Evolutionary conservation across 108 stramenopile species (phyloP), one percentile per base, ranked within the genome.

Genomic region (Thalassiosira profunda): DNA sequence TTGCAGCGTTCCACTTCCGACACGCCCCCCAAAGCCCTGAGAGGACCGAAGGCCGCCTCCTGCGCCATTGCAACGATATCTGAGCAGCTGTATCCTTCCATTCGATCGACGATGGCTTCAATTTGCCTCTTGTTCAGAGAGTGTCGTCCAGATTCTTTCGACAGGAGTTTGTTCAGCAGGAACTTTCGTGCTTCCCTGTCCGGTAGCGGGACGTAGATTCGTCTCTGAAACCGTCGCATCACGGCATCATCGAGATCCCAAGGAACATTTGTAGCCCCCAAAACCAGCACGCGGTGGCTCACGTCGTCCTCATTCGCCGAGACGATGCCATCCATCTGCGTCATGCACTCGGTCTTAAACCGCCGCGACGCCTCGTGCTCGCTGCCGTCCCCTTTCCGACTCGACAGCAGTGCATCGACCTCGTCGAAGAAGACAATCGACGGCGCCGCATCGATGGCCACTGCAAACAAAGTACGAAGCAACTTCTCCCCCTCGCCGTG

Each of bases 201-300:
- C 5, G 99, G 99, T 20, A 99, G 81, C 15, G 99, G 97, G 61
- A 99, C 99, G 79, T 99, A 99, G 24, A 99, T 91, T 25, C 99
- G 89, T 65, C 99, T 99, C 82, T 99, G 98, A 74, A 99, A 99
- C 23, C 99, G 93, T 26, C 99, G 93, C 14, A 98, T 88, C 77
- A 99, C 99, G 17, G 99, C 99, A 17, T 98, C 92, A 90, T 99
- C 99, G 26, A 99, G 66, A 44, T 98, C 98, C 99, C 99, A 99
- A 2, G 99, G 99, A 31, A 98, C 95, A 82, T 99, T 99, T 6
- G 99, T 98, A 0, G 99, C 99, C 0, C 97, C 97, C 48, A 99
- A 76, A 0, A 98, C 94, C 1, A 98, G 74, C 76, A 77, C 4
- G 90, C 88, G 21, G 97, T 45, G 6, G 93, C 56, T n/a, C 14